These are phyloP conservation scores for Loxodes magnus DNA, from an alignment of 73 alveolate genomes.

Conservation along the genomic window DNA sequence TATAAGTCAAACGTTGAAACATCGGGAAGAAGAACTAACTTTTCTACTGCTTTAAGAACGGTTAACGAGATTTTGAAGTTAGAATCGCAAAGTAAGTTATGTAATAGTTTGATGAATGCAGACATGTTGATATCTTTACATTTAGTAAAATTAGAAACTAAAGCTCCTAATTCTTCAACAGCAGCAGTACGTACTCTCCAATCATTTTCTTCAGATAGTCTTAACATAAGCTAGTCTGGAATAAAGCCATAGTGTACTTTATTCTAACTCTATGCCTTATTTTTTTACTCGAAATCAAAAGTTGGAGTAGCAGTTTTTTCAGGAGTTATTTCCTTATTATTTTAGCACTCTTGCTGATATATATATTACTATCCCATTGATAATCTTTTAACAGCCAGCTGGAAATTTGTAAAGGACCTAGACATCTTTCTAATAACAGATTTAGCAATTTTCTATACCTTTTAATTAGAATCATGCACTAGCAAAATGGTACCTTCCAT, in stretches of 20 bases:
- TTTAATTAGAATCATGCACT: not conserved
- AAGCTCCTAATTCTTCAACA: not conserved
- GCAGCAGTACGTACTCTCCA: constrained; percentile 8
- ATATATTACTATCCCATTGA: not conserved
- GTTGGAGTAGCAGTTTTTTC: not conserved
- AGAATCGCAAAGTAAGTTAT: not conserved
- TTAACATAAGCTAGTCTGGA: not conserved
- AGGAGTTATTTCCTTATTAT: not conserved
- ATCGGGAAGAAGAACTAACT: not conserved
- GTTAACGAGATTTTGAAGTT: constrained; percentile 1
- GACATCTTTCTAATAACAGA: not conserved
- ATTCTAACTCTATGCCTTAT: not conserved
- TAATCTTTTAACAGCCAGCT: not conserved
- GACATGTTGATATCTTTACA: not conserved
- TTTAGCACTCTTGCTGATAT: not conserved
- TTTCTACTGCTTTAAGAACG: not conserved
- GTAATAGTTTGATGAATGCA: not conserved
- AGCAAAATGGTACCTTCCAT: not conserved
- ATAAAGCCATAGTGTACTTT: constrained; percentile 1
- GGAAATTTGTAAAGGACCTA: not conserved
- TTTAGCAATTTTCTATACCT: not conserved
- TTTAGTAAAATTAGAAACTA: not conserved
- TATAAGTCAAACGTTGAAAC: not conserved
- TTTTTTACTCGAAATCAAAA: not conserved
- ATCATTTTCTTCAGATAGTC: not conserved